Conservation (phyloP, 352 stramenopile species). For the Hyphochytrium catenoides region DNA sequence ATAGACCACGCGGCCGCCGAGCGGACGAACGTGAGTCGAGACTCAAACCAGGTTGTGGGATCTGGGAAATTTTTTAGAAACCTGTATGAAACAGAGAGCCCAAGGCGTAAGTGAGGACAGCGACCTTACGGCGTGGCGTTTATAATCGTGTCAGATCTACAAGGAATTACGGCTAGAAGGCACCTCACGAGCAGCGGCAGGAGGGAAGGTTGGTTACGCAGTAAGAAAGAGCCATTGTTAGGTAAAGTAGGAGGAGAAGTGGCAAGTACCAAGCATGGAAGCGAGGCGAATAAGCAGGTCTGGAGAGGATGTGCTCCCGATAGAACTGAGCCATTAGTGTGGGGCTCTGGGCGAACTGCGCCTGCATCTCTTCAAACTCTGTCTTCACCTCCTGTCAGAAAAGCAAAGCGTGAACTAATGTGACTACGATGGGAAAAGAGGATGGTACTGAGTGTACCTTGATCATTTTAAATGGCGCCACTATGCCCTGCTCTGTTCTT, state of each 20-base stretch:
- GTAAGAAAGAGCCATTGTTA: too few species aligned
- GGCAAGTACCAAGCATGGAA: constrained; percentile 98
- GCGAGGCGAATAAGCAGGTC: constrained; percentile 66
- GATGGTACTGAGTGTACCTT: too few species aligned
- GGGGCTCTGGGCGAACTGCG: constrained; percentile 47
- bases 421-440: too few species aligned
- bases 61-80: constrained; percentile 95
- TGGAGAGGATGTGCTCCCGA: constrained; percentile 25
- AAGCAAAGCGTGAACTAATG: too few species aligned
- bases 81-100: too few species aligned
- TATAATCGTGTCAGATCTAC: too few species aligned
- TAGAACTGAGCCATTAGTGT: constrained; percentile 43
- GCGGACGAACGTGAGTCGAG: constrained; percentile 39
- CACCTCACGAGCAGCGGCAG: too few species aligned
- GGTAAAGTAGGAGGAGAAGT: too few species aligned
- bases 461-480: constrained; percentile 41
- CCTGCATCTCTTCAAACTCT: constrained; percentile 62
- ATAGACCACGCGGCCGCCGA: constrained; percentile 89
- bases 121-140: too few species aligned
- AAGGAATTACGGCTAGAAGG: too few species aligned
- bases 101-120: too few species aligned
- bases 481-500: constrained; percentile 53
- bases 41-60: constrained; percentile 92
- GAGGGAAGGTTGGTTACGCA: too few species aligned
- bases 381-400: constrained; percentile 62